Evolutionary conservation across 768 basidiomycete species (phyloP), one percentile per base, ranked within the genome.

Genomic region (Mycena chlorophos): DNA sequence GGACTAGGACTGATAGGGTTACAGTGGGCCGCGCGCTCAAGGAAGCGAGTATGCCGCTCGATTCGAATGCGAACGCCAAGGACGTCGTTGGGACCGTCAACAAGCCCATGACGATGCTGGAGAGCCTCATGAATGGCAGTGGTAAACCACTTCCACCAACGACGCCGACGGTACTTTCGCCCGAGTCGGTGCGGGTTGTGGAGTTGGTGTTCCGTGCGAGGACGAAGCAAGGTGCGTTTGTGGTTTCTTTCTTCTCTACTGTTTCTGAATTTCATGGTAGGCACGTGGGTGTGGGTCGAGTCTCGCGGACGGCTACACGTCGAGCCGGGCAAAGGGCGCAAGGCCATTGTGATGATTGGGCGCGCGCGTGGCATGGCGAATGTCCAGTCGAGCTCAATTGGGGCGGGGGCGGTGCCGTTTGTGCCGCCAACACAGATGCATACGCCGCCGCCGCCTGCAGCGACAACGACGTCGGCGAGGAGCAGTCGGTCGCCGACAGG

Each of bases 271-370:
- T 29, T 29, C n/a, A 23, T 26, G 30, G 10, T 27, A 19, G 60
- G 60, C 49, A 26, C 45, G 38, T 61, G 60, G 60, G 80, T 94
- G 19, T 99, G 96, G 96, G 77, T 98, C 16, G 93, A 97, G 68
- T 88, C 86, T 48, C 78, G 87, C n/a, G 96, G 96, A 1, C 78
- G 91, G 27, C 78, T 98, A 37, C 89, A 95, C 64, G 82, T 91
- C 53, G 96, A 99, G 73, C 88, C 93, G 0, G 93, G 94, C 1
- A 98, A 98, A 66, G 94, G 94, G 1, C 77, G 94, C 31, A 97
- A 98, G 72, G 92, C 94, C 2, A 93, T 99, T 65, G 84, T 99
- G 30, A 78, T 99, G n/a, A 84, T 83, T 53, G 95, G 89, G 0
- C 79, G 96, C 6, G 82, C 87, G 27, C 74, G 87, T 42, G 79